These are phyloP conservation scores for Neobulgaria alba DNA, from an alignment of 2,329 filamentous ascomycete genomes.

Conservation along the genomic window DNA sequence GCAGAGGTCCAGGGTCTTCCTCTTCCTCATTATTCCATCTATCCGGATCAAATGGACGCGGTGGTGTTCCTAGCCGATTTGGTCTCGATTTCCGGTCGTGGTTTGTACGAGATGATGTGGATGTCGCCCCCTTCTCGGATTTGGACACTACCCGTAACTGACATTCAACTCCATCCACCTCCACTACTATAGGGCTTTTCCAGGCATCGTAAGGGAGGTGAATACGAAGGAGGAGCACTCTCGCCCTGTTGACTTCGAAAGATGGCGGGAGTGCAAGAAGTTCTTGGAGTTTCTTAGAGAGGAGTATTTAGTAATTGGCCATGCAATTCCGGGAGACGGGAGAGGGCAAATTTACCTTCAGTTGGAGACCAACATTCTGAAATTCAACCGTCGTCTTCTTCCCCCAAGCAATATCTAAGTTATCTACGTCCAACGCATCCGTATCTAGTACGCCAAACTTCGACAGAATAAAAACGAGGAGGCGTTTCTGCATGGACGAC, in stretches of 20 bases:
- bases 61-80: constrained; percentile 17
- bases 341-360: constrained; percentile 37
- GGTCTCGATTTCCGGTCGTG: constrained; percentile 26
- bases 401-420: constrained; percentile 75
- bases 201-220: constrained; percentile 85
- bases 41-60: neutral
- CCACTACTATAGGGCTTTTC: constrained; percentile 71
- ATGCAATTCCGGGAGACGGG: neutral
- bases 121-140: constrained; percentile 13
- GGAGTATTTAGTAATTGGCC: constrained; percentile 13
- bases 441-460: constrained; percentile 82
- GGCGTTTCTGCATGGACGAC: constrained; percentile 75
- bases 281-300: constrained; percentile 63
- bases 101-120: constrained; percentile 30
- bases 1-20: constrained; percentile 29
- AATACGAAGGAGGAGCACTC: constrained; percentile 66
- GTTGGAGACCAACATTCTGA: constrained; percentile 72
- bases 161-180: constrained; percentile 74
- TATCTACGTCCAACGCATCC: constrained; percentile 76
- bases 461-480: constrained; percentile 78
- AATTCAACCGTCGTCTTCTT: constrained; percentile 78
- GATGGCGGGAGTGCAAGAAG: constrained; percentile 66
- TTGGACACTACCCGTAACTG: constrained; percentile 45
- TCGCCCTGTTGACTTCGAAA: constrained; percentile 64
- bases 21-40: constrained; percentile 5